Percentiles rank a stretch among this genome's conserved stretches.
Evolutionary conservation across 208 protist species (phyloP).

Genomic region (Acanthamoeba healyi): DNA sequence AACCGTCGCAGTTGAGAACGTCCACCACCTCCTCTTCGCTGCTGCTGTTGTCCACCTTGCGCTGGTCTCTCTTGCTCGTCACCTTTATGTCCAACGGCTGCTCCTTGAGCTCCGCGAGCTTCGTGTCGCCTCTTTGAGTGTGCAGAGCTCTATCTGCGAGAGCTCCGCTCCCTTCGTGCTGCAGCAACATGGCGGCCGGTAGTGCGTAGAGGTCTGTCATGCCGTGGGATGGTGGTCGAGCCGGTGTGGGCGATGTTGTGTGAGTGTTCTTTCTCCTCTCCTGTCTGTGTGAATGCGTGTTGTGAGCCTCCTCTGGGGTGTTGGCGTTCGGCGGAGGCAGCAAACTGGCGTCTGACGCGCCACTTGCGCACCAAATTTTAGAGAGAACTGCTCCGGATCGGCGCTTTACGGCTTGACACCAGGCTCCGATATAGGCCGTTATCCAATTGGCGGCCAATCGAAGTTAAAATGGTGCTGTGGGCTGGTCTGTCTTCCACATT

Average conservation of each 20-base stretch:
- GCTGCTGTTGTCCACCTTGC: neutral
- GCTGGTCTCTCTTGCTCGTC: neutral
- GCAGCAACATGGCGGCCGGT: no score
- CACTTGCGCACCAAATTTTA: neutral
- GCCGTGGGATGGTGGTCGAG: neutral
- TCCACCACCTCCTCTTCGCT: neutral
- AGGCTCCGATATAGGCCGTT: neutral
- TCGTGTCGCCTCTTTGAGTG: no score
- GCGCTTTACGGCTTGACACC: neutral
- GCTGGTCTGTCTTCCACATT: neutral
- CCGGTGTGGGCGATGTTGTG: neutral
- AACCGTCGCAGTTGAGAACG: neutral
- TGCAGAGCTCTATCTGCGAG: no score
- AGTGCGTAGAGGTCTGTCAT: neutral
- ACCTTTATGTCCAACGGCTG: no score
- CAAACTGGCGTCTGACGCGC: neutral
- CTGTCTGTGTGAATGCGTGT: no score
- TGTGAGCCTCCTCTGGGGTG: no score
- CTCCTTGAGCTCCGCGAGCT: no score
- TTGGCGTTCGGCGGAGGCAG: neutral
- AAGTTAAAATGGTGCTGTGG: neutral
- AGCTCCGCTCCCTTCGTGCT: neutral
- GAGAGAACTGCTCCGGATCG: neutral
- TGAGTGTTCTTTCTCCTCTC: no score
- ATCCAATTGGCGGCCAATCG: neutral